These are phyloP conservation scores for Jackrogersella minutella DNA, from an alignment of 495 filamentous ascomycete species.

Conservation along the genomic window DNA sequence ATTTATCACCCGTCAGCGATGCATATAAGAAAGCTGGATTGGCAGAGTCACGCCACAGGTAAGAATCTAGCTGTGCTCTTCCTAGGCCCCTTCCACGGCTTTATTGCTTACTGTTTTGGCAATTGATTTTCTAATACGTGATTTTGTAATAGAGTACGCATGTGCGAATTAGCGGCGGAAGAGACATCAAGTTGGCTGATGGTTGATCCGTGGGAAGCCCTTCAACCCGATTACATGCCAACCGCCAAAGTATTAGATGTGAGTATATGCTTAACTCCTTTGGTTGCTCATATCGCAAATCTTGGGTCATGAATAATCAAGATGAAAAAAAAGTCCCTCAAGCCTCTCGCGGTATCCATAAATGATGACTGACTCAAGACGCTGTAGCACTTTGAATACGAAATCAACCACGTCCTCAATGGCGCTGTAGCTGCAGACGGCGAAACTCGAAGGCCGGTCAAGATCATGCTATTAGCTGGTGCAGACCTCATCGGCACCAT, in stretches of 20 bases:
- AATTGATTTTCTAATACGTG: conserved; percentile 21
- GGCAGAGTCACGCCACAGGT: conserved; percentile 77
- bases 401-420: conserved; percentile 80
- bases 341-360: background rate
- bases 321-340: background rate
- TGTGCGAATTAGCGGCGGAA: conserved; percentile 84
- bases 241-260: conserved; percentile 84
- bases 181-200: conserved; percentile 79
- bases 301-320: background rate
- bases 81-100: background rate
- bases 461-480: conserved; percentile 79
- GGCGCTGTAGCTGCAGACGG: conserved; percentile 75
- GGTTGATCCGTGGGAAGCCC: conserved; percentile 73
- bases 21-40: conserved; percentile 92
- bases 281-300: background rate
- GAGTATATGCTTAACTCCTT: conserved; percentile 17
- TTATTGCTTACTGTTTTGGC: background rate
- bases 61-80: conserved; percentile 26
- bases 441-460: conserved; percentile 57
- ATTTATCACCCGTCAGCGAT: conserved; percentile 60
- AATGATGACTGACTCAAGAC: conserved; percentile 11
- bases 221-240: conserved; percentile 81
- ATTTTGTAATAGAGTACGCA: conserved; percentile 47
- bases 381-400: conserved; percentile 75
- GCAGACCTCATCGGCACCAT: conserved; percentile 84